Conservation (phyloP, 2,329 filamentous ascomycete genomes). For the Fusarium hostae region DNA sequence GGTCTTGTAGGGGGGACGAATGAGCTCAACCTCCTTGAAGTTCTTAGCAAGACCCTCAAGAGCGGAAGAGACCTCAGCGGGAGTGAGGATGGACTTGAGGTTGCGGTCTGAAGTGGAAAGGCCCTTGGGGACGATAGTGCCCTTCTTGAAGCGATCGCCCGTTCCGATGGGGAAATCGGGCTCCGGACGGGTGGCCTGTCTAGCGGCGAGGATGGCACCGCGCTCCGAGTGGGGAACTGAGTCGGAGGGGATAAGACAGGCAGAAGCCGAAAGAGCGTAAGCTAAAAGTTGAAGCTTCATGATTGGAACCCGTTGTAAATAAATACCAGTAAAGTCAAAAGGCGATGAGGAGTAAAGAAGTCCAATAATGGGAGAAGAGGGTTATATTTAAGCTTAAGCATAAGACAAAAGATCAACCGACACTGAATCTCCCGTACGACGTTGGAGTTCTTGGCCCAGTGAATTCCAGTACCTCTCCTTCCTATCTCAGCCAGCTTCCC, state of each 20-base stretch:
- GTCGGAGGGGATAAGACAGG: conserved; percentile 55
- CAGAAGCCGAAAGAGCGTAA: conserved; percentile 41
- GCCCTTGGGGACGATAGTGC: conserved; percentile 50
- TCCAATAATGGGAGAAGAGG: background rate
- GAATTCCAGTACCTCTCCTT: conserved; percentile 25
- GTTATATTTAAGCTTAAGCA: conserved; percentile 27
- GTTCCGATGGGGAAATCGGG: conserved; percentile 53
- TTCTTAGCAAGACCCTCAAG: conserved; percentile 54
- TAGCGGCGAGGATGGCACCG: conserved; percentile 10
- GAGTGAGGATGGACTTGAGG: conserved; percentile 58
- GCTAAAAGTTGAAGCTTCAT: conserved; percentile 47
- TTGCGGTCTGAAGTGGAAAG: conserved; percentile 49
- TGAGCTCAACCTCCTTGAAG: conserved; percentile 53
- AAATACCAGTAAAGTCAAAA: background rate
- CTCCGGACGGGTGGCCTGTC: conserved; percentile 32
- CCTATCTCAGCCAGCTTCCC: conserved; percentile 29
- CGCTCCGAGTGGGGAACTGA: conserved; percentile 32
- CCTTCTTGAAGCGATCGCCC: conserved; percentile 56
- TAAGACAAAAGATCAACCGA: background rate
- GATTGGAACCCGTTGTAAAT: background rate
- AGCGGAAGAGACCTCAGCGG: conserved; percentile 57
- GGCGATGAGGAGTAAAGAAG: background rate
- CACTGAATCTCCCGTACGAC: background rate
- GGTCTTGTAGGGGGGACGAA: conserved; percentile 57
- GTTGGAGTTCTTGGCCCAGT: background rate